Evolutionary conservation across 2,329 filamentous ascomycete species (phyloP).

Genomic region (Trichoderma sp.): DNA sequence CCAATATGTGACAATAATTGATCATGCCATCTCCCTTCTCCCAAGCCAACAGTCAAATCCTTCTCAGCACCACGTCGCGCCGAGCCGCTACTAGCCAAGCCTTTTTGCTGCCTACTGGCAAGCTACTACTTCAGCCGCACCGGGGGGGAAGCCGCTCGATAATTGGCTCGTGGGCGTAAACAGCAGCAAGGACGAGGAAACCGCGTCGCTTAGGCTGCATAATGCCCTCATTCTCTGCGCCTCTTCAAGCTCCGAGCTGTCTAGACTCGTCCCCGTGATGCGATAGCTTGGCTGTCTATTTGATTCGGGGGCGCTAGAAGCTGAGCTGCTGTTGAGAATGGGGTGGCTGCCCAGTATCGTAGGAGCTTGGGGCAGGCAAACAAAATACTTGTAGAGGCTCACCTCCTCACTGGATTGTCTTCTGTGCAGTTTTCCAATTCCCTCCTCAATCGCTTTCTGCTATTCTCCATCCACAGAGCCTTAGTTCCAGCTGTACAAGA

Average conservation of each 20-base stretch:
- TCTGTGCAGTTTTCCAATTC: neutral
- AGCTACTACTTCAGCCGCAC: conserved; percentile 26
- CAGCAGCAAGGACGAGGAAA: neutral
- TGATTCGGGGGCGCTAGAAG: conserved; percentile 11
- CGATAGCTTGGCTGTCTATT: neutral
- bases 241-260: conserved; percentile 4
- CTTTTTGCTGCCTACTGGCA: conserved; percentile 6
- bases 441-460: neutral
- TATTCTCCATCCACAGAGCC: neutral
- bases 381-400: neutral
- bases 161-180: conserved; percentile 11
- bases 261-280: conserved; percentile 11
- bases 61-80: conserved; percentile 12
- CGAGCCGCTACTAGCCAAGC: conserved; percentile 19
- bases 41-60: neutral
- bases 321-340: conserved; percentile 16
- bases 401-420: neutral
- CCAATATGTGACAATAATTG: neutral
- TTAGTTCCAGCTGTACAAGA: neutral
- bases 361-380: neutral
- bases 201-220: conserved; percentile 26
- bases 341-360: neutral
- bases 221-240: conserved; percentile 8
- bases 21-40: neutral
- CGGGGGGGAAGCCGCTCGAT: neutral